A percentile compares a stretch with the other conserved stretches of the same genome.
phyloP scores from a whole-genome alignment of 495 filamentous ascomycete genomes.

The Cenococcum geophilum region DNA sequence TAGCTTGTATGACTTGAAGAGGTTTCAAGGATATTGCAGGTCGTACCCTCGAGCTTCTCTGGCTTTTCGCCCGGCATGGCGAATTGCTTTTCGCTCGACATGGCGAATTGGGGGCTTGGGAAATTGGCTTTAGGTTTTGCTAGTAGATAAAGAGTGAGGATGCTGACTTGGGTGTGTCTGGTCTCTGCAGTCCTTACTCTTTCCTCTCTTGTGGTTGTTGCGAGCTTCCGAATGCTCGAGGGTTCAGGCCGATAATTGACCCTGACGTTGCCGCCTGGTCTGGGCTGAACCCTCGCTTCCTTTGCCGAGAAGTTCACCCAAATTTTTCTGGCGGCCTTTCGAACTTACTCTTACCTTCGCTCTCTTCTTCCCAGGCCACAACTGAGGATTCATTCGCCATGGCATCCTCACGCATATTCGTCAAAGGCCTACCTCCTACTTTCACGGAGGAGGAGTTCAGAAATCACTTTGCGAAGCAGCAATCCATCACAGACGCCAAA shows the following conservation, averaged over 20 bases:
- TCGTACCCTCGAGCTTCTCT: slow-evolving; percentile 66
- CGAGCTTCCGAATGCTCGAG: background rate
- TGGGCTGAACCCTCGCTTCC: slow-evolving; percentile 6
- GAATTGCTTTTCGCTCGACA: slow-evolving; percentile 42
- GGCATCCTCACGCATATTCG: slow-evolving; percentile 83
- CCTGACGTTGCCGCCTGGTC: background rate
- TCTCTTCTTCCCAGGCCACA: background rate
- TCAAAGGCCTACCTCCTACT: slow-evolving; percentile 74
- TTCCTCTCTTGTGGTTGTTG: background rate
- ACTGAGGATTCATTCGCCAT: slow-evolving; percentile 29
- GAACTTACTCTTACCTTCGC: background rate
- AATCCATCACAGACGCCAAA: slow-evolving; percentile 80
- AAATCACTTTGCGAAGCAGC: slow-evolving; percentile 75
- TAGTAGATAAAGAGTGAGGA: too few species aligned
- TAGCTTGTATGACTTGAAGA: slow-evolving; percentile 29
- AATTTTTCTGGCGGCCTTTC: background rate
- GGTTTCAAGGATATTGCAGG: background rate
- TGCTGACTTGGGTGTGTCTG: background rate
- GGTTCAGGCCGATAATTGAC: background rate
- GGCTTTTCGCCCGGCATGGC: slow-evolving; percentile 46
- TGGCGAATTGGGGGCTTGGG: background rate
- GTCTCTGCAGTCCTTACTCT: background rate
- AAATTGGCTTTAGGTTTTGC: too few species aligned
- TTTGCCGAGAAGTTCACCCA: slow-evolving; percentile 2
- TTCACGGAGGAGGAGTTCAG: slow-evolving; percentile 71